Conservation (phyloP, 768 basidiomycete genomes). For the Brasilioporus rufonigricans region DNA sequence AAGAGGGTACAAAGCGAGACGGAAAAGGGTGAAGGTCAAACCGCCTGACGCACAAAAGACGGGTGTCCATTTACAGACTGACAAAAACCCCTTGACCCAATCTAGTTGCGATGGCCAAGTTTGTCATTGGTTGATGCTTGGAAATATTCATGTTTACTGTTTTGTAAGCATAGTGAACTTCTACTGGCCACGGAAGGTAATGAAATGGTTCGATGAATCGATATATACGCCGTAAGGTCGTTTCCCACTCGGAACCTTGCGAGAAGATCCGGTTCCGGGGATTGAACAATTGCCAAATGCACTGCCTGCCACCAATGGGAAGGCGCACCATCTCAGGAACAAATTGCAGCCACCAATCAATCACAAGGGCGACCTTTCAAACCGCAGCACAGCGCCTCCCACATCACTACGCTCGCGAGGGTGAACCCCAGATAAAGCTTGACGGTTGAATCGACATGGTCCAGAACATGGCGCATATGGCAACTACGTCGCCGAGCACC, state of each 20-base stretch:
- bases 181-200: slow-evolving; percentile 12
- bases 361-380: slow-evolving; percentile 18
- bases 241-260: slow-evolving; percentile 28
- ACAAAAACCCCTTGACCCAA: slow-evolving; percentile 27
- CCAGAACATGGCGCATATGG: slow-evolving; percentile 37
- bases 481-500: slow-evolving; percentile 36
- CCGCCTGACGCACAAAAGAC: slow-evolving; percentile 18
- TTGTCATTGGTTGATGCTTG: slow-evolving; percentile 13
- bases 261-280: slow-evolving; percentile 33
- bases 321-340: slow-evolving; percentile 27
- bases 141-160: slow-evolving; percentile 15
- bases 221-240: slow-evolving; percentile 17
- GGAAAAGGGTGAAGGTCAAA: slow-evolving; percentile 27
- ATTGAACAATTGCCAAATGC: slow-evolving; percentile 29
- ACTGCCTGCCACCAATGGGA: slow-evolving; percentile 27
- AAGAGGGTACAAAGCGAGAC: slow-evolving; percentile 31
- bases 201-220: slow-evolving; percentile 29
- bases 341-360: slow-evolving; percentile 26
- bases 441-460: slow-evolving; percentile 18
- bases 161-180: slow-evolving; percentile 24
- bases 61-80: slow-evolving; percentile 10
- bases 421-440: slow-evolving; percentile 25
- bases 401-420: slow-evolving; percentile 12
- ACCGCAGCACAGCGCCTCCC: slow-evolving; percentile 23
- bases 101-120: slow-evolving; percentile 7